Evolutionary conservation across 1,284 basidiomycete genomes (phyloP).

Genomic region (Anthracocystis setariae): DNA sequence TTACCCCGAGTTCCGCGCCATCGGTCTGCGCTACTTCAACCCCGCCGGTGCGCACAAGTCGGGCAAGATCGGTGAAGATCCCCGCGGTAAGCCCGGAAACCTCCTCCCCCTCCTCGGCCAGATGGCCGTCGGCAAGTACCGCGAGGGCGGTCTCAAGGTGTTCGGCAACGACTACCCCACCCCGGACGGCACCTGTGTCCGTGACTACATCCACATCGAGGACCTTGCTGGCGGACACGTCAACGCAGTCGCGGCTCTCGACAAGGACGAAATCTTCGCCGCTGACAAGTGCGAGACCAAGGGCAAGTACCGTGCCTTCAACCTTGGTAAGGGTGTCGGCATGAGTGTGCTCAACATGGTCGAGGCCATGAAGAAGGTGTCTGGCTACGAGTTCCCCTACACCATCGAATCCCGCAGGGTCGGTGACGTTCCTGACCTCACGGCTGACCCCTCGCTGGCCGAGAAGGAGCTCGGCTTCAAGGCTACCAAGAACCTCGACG

Average conservation of each 20-base stretch:
- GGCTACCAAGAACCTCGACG: conserved; percentile 72
- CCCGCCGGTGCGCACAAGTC: conserved; percentile 97
- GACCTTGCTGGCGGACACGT: conserved; percentile 94
- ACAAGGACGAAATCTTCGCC: conserved; percentile 73
- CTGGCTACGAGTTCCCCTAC: conserved; percentile 80
- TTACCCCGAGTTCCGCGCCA: conserved; percentile 79
- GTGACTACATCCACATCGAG: conserved; percentile 97
- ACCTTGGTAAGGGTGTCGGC: conserved; percentile 92
- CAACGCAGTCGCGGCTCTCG: conserved; percentile 86
- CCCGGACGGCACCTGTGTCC: conserved; percentile 80
- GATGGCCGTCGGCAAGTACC: conserved; percentile 91
- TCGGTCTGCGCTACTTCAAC: conserved; percentile 95
- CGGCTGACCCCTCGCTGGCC: conserved; percentile 90
- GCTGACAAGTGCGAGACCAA: conserved; percentile 60
- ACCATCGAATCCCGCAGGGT: conserved; percentile 85
- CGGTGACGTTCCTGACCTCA: conserved; percentile 96
- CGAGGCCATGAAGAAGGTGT: conserved; percentile 92
- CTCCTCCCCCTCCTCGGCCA: conserved; percentile 92
- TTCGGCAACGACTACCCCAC: conserved; percentile 99
- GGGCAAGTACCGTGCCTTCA: conserved; percentile 87
- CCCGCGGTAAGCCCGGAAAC: conserved; percentile 92
- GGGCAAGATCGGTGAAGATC: conserved; percentile 94
- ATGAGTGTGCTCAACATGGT: conserved; percentile 94
- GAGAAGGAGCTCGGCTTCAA: conserved; percentile 94
- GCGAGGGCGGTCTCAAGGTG: conserved; percentile 83